Evolutionary conservation across 2,329 filamentous ascomycete genomes (phyloP).

Genomic region (Neofusicoccum kwambonambiense): DNA sequence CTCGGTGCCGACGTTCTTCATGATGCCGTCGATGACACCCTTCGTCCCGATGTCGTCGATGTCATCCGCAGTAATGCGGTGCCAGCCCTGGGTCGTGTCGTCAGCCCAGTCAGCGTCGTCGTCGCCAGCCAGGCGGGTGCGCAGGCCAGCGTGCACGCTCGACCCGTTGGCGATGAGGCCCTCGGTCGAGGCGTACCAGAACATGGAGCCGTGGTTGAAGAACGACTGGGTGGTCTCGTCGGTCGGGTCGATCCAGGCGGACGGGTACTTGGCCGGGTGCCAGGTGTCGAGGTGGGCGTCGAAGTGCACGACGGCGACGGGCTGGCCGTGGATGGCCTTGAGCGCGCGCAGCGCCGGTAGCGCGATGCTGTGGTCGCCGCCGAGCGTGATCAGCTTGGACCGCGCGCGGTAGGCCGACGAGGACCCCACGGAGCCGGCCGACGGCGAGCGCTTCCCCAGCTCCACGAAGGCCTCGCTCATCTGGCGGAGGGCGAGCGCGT

Average conservation of each 20-base stretch:
- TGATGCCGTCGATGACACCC: conserved; percentile 69
- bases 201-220: conserved; percentile 90
- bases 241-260: conserved; percentile 61
- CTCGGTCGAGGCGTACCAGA: conserved; percentile 82
- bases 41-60: conserved; percentile 77
- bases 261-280: conserved; percentile 78
- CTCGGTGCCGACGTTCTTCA: conserved; percentile 69
- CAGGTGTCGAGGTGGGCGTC: conserved; percentile 76
- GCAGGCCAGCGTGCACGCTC: conserved; percentile 78
- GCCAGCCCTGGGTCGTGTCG: conserved; percentile 69
- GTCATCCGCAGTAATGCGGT: conserved; percentile 78
- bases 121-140: conserved; percentile 68
- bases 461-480: conserved; percentile 80
- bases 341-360: conserved; percentile 51
- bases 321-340: conserved; percentile 45
- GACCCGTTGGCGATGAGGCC: conserved; percentile 72
- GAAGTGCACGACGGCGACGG: conserved; percentile 51
- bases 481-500: conserved; percentile 74
- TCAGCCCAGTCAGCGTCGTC: conserved; percentile 71
- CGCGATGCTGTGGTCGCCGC: conserved; percentile 52
- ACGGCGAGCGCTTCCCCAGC: conserved; percentile 53
- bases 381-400: conserved; percentile 49
- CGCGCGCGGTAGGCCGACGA: conserved; percentile 42
- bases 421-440: conserved; percentile 37
- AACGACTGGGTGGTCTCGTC: conserved; percentile 62